Percentiles rank a stretch among this genome's conserved stretches.
Evolutionary conservation across 2,329 filamentous ascomycete genomes (phyloP).

Genomic region (Biscogniauxia marginata): DNA sequence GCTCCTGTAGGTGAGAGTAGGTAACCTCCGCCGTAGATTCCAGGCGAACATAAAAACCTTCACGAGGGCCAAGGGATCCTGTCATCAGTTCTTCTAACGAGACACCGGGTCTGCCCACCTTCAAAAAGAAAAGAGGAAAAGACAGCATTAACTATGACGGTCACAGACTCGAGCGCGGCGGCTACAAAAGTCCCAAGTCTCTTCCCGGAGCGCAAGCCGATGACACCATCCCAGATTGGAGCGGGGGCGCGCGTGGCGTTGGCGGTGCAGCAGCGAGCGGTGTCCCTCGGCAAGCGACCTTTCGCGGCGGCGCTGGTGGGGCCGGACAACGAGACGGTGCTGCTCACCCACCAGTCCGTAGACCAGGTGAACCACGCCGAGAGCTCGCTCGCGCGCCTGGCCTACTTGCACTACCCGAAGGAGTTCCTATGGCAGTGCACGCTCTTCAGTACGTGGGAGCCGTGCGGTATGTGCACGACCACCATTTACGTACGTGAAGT

Average conservation of each 20-base stretch:
- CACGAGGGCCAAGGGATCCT: too few relatives aligned
- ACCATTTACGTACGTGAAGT: slow-evolving; percentile 24
- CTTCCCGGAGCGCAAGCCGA: slow-evolving; percentile 36
- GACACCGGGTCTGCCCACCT: too few relatives aligned
- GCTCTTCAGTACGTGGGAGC: slow-evolving; percentile 53
- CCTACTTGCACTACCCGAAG: slow-evolving; percentile 46
- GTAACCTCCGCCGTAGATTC: too few relatives aligned
- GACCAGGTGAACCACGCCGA: slow-evolving; percentile 55
- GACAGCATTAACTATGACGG: too few relatives aligned
- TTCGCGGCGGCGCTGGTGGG: slow-evolving; percentile 48
- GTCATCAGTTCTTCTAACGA: too few relatives aligned
- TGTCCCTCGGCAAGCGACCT: slow-evolving; percentile 46
- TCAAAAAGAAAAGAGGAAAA: too few relatives aligned
- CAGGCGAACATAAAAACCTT: too few relatives aligned
- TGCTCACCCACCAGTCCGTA: slow-evolving; percentile 48
- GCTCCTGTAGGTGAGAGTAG: too few relatives aligned
- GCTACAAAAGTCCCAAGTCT: slow-evolving; percentile 23
- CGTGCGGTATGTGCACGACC: slow-evolving; percentile 51
- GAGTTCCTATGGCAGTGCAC: slow-evolving; percentile 49
- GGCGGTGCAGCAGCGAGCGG: slow-evolving; percentile 41
- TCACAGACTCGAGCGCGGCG: slow-evolving; percentile 10
- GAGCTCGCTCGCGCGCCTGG: slow-evolving; percentile 47
- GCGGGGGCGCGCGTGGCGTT: slow-evolving; percentile 40
- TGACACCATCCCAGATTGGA: slow-evolving; percentile 39
- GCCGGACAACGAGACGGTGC: slow-evolving; percentile 48